Evolutionary conservation across 2,329 filamentous ascomycete genomes (phyloP).

Genomic region (Curvularia sp.): DNA sequence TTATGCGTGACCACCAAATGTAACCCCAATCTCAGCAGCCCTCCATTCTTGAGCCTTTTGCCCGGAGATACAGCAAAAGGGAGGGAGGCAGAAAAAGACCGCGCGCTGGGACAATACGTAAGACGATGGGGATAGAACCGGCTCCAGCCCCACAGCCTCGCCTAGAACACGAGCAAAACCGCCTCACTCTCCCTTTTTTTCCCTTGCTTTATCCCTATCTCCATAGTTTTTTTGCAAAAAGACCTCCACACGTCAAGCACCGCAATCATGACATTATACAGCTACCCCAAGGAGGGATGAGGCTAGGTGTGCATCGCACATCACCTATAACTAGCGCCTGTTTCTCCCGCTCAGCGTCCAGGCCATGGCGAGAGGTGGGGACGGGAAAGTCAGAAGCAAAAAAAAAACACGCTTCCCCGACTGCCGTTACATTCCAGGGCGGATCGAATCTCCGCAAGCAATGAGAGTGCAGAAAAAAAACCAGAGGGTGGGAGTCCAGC

Average conservation of each 20-base stretch:
- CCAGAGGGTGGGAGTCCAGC: not conserved
- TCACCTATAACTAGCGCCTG: not conserved
- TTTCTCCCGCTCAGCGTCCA: not conserved
- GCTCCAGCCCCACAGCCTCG: conserved; percentile 11
- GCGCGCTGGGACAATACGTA: conserved; percentile 4
- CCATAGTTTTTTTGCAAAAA: not conserved
- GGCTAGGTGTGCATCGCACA: not conserved
- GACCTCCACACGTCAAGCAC: not conserved
- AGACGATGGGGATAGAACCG: conserved; percentile 6
- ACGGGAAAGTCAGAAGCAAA: not conserved
- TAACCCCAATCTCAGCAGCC: not conserved
- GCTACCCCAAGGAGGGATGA: not conserved
- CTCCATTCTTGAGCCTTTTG: not conserved
- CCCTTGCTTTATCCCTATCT: not conserved
- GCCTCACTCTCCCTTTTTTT: conserved; percentile 6
- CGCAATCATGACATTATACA: not conserved
- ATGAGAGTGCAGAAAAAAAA: not conserved
- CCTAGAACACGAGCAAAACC: conserved; percentile 12
- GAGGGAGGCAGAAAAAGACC: not conserved
- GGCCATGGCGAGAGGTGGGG: not conserved
- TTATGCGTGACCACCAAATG: not conserved
- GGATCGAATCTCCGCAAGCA: not conserved
- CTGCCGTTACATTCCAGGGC: not conserved
- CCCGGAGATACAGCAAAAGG: not conserved
- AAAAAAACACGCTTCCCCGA: not conserved